Conservation (phyloP, 163 green algal genomes). For the Chlamydomonas reinhardtii region DNA sequence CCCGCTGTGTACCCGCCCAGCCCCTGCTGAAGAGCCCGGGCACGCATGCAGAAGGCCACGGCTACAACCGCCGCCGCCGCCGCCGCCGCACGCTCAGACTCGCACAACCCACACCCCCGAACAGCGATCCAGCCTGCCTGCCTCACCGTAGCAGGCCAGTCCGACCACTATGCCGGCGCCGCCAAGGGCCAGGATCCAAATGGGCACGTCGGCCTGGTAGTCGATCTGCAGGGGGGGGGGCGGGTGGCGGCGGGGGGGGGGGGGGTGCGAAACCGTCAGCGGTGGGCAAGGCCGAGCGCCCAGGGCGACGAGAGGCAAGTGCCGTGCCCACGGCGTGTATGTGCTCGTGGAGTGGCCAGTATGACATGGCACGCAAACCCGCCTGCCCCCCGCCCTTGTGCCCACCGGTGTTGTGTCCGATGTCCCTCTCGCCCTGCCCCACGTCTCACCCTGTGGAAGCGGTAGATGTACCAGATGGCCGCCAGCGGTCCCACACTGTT, state of each 20-base stretch:
- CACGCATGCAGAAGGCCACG: no score
- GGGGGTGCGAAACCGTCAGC: no score
- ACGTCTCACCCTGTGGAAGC: slow-evolving; percentile 42
- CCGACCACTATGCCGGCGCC: slow-evolving; percentile 67
- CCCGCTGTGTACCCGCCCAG: no score
- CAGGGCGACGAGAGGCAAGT: no score
- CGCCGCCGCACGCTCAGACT: neutral
- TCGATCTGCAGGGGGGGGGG: slow-evolving; percentile 11
- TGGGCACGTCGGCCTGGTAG: slow-evolving; percentile 11
- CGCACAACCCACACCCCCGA: neutral
- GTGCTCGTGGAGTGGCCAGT: no score
- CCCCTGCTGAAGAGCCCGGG: no score
- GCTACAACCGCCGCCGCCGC: no score
- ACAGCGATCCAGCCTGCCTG: slow-evolving; percentile 21
- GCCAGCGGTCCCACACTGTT: slow-evolving; percentile 71
- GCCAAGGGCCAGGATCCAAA: slow-evolving; percentile 55
- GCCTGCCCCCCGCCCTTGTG: neutral
- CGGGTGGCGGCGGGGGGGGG: neutral
- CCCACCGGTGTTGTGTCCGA: no score
- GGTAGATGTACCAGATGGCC: slow-evolving; percentile 65
- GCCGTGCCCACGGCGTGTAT: no score
- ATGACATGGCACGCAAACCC: no score
- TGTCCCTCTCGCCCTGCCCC: no score
- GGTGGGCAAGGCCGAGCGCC: no score
- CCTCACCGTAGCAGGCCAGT: slow-evolving; percentile 63